Evolutionary conservation across 768 basidiomycete species (phyloP).

Genomic region (Tylopilus intermedius): DNA sequence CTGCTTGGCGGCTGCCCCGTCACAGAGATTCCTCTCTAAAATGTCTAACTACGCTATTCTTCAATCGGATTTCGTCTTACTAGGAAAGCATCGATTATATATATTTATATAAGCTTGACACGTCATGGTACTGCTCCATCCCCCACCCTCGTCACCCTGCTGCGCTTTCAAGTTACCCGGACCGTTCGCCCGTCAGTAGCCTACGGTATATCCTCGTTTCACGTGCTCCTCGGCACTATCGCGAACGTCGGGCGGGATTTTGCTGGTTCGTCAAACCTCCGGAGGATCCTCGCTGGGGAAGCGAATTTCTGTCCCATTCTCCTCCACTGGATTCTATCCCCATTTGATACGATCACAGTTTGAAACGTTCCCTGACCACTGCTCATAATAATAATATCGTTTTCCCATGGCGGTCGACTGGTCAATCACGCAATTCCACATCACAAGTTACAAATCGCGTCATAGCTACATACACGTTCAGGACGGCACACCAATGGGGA

Average conservation of each 20-base stretch:
- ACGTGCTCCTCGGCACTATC: conserved; percentile 23
- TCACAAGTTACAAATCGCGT: conserved; percentile 12
- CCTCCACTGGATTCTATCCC: conserved; percentile 14
- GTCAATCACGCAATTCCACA: conserved; percentile 5
- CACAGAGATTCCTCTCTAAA: no score
- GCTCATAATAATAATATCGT: conserved; percentile 8
- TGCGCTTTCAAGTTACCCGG: not conserved
- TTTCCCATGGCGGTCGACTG: conserved; percentile 21
- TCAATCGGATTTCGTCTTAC: conserved; percentile 14
- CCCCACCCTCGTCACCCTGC: conserved; percentile 2
- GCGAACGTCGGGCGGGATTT: conserved; percentile 7
- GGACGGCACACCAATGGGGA: conserved; percentile 2
- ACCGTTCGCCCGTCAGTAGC: not conserved
- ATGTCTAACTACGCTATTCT: conserved; percentile 23
- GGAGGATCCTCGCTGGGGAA: conserved; percentile 9
- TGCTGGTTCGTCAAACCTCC: conserved; percentile 2
- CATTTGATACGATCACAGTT: conserved; percentile 6
- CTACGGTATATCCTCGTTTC: conserved; percentile 15
- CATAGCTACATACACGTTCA: conserved; percentile 18
- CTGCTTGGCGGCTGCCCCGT: no score
- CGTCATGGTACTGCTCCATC: conserved; percentile 16
- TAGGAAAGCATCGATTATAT: not conserved
- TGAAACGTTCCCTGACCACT: conserved; percentile 10
- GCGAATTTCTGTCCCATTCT: conserved; percentile 9
- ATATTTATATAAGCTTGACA: conserved; percentile 5